Evolutionary conservation across 1,139 yeast species (phyloP).

Genomic region (Scheffersomyces lignicola): DNA sequence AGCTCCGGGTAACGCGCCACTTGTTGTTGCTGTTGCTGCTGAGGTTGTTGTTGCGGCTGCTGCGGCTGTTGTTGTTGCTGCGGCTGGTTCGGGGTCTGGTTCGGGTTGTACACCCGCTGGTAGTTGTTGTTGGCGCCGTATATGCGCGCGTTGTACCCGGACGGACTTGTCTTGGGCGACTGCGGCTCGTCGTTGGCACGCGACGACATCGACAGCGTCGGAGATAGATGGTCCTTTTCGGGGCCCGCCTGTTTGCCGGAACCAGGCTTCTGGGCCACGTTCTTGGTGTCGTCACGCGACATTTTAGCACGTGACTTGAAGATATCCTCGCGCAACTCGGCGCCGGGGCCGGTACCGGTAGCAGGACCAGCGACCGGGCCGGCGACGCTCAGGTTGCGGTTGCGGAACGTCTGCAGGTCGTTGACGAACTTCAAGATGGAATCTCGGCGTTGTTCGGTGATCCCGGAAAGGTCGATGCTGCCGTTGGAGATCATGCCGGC

Average conservation of each 20-base stretch:
- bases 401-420: constrained; percentile 27
- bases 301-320: background rate
- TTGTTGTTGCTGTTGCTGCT: too few relatives aligned
- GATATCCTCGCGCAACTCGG: constrained; percentile 44
- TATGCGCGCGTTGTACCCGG: constrained; percentile 16
- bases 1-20: too few relatives aligned
- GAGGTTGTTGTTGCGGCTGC: constrained; percentile 5
- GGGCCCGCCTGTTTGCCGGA: background rate
- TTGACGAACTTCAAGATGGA: constrained; percentile 40
- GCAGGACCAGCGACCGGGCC: background rate
- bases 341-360: constrained; percentile 8
- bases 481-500: constrained; percentile 39
- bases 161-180: constrained; percentile 45
- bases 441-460: constrained; percentile 45
- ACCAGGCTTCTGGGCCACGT: background rate
- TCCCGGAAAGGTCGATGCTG: constrained; percentile 40
- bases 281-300: background rate
- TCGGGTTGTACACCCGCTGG: constrained; percentile 9
- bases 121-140: constrained; percentile 8
- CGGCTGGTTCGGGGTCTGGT: constrained; percentile 2
- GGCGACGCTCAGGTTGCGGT: constrained; percentile 7
- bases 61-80: constrained; percentile 12
- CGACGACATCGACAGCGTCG: constrained; percentile 39
- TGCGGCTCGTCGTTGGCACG: constrained; percentile 38
- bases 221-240: constrained; percentile 22